Percentiles rank a stretch among this genome's conserved stretches.
phyloP scores from a whole-genome alignment of 305 asterid species.

The Rubia occidens region DNA sequence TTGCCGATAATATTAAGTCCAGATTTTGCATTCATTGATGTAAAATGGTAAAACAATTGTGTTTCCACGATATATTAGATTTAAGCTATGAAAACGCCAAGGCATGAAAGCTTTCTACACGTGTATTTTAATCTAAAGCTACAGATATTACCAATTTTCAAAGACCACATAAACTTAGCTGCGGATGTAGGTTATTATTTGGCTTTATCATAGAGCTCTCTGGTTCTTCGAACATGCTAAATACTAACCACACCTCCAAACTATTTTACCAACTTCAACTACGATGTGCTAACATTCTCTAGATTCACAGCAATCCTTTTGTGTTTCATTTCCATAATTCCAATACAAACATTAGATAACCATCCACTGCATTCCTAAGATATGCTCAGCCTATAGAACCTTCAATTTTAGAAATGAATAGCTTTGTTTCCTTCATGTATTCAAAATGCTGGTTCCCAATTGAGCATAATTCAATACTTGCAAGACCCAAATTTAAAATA shows the following conservation, averaged over 20 bases:
- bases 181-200: not conserved
- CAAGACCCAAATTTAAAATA: no score
- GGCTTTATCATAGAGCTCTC: constrained; percentile 1
- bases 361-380: not conserved
- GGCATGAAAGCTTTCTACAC: not conserved
- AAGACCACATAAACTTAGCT: not conserved
- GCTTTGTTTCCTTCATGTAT: not conserved
- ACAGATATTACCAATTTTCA: not conserved
- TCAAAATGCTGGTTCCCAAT: not conserved
- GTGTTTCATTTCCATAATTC: not conserved
- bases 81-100: not conserved
- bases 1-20: not conserved
- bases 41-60: not conserved
- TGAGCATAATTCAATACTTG: not conserved
- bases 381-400: not conserved
- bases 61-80: not conserved
- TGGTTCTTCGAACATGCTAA: not conserved
- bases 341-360: not conserved
- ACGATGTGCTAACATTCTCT: not conserved
- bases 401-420: not conserved
- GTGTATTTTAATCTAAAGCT: not conserved
- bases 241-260: not conserved
- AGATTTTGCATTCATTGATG: not conserved
- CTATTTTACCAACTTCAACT: not conserved
- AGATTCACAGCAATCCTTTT: not conserved